A percentile compares a stretch with the other conserved stretches of the same genome.
Conservation (phyloP, 2,329 filamentous ascomycete species). For the Hypoxylon sp. region DNA sequence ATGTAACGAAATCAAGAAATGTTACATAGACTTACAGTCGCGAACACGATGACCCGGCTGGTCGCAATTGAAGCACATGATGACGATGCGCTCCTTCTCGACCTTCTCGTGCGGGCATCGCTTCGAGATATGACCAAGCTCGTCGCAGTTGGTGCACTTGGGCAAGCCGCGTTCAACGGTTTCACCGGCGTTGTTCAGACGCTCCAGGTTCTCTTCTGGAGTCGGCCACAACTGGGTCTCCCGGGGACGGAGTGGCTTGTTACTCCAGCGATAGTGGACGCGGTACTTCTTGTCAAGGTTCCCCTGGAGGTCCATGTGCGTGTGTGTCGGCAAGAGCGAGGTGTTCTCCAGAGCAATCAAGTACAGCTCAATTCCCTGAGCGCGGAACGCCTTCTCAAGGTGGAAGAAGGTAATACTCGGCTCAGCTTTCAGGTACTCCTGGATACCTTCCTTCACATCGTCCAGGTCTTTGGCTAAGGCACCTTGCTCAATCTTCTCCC, state of each 20-base stretch:
- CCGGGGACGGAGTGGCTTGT: slow-evolving; percentile 70
- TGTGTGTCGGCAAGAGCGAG: slow-evolving; percentile 68
- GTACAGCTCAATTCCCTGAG: slow-evolving; percentile 67
- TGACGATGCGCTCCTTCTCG: slow-evolving; percentile 63
- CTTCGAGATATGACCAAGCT: slow-evolving; percentile 74
- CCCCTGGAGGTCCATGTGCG: slow-evolving; percentile 81
- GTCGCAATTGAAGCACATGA: slow-evolving; percentile 76
- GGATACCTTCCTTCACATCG: slow-evolving; percentile 71
- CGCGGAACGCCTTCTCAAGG: slow-evolving; percentile 73
- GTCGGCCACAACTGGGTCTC: slow-evolving; percentile 74
- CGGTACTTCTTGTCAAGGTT: slow-evolving; percentile 75
- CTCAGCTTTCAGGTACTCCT: slow-evolving; percentile 73
- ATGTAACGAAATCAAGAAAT: slow-evolving; percentile 2
- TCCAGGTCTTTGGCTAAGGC: slow-evolving; percentile 70
- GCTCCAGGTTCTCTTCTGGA: slow-evolving; percentile 71
- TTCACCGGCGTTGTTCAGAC: slow-evolving; percentile 77
- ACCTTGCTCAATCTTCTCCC: slow-evolving; percentile 68
- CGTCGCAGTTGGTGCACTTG: slow-evolving; percentile 75
- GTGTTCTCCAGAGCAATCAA: slow-evolving; percentile 74
- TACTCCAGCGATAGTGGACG: slow-evolving; percentile 73
- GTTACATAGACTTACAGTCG: slow-evolving; percentile 70
- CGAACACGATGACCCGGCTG: slow-evolving; percentile 76
- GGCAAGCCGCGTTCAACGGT: slow-evolving; percentile 71
- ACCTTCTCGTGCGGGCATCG: slow-evolving; percentile 71
- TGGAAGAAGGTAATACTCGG: slow-evolving; percentile 71